Percentiles rank a stretch among this genome's conserved stretches.
These are phyloP conservation scores for Rhazya stricta DNA, from an alignment of 257 asterid genomes.

Conservation along the genomic window DNA sequence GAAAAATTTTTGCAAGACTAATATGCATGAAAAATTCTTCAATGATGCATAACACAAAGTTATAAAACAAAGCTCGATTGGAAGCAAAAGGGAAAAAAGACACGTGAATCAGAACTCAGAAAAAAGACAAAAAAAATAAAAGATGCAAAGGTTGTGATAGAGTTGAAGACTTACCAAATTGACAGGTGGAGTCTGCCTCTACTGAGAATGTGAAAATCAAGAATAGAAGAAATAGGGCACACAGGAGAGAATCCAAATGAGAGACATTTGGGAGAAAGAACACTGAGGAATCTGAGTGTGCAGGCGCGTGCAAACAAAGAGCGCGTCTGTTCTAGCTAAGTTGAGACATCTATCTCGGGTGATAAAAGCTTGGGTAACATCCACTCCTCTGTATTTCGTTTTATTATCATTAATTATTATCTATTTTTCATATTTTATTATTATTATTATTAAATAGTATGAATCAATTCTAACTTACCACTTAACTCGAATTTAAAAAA, in stretches of 20 bases:
- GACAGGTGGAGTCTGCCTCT: neutral
- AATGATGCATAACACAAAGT: neutral
- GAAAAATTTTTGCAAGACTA: neutral
- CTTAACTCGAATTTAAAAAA: too few species aligned
- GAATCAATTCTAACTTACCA: too few species aligned
- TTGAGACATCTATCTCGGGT: too few species aligned
- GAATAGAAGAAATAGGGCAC: constrained; percentile 12
- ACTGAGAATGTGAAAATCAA: neutral
- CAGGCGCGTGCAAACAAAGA: neutral
- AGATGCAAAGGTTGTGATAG: neutral
- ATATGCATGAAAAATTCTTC: neutral
- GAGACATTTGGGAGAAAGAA: constrained; percentile 1
- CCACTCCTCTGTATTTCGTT: too few species aligned
- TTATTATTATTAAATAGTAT: too few species aligned
- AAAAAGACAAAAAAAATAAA: neutral
- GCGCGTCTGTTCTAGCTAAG: neutral
- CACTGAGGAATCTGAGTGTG: neutral
- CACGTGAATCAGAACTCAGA: neutral
- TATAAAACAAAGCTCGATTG: neutral
- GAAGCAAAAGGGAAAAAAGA: too few species aligned
- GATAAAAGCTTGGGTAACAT: too few species aligned
- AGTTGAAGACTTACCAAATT: neutral
- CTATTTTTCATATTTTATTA: too few species aligned
- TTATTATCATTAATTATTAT: too few species aligned
- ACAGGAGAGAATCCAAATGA: neutral